Percentiles rank a stretch among this genome's conserved stretches.
Evolutionary conservation across 345 rosid species (phyloP).

Genomic region (Acer saccharum): DNA sequence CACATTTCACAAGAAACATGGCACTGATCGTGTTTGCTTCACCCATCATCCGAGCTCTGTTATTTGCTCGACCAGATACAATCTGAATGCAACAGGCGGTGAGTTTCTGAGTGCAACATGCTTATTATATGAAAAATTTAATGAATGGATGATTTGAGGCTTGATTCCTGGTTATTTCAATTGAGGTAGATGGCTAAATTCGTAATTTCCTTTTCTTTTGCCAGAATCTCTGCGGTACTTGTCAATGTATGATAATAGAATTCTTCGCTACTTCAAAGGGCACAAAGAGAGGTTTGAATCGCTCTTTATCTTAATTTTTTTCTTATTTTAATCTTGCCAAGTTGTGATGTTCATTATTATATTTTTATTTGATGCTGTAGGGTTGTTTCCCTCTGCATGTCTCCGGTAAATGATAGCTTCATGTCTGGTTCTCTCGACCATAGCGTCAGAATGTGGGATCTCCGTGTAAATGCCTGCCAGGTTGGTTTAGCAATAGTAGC

Average conservation of each 20-base stretch:
- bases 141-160: neutral
- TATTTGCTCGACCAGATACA: constrained; percentile 84
- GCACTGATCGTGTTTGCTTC: constrained; percentile 90
- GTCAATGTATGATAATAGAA: constrained; percentile 94
- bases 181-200: neutral
- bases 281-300: constrained; percentile 77
- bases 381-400: constrained; percentile 96
- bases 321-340: neutral
- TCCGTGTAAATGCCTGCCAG: constrained; percentile 99
- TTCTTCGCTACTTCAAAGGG: constrained; percentile 98
- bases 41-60: constrained; percentile 96
- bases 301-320: neutral
- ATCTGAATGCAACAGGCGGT: constrained; percentile 84
- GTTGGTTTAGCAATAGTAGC: constrained; percentile 38
- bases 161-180: neutral
- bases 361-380: constrained; percentile 41
- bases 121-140: neutral
- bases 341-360: constrained; percentile 13
- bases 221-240: constrained; percentile 88
- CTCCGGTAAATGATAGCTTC: constrained; percentile 96
- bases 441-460: constrained; percentile 96
- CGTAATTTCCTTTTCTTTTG: constrained; percentile 16
- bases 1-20: constrained; percentile 91
- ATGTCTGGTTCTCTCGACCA: constrained; percentile 98
- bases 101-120: constrained; percentile 19